Percentiles rank a stretch among this genome's conserved stretches.
phyloP scores from a whole-genome alignment of 1,284 basidiomycete species.

The Ustilago sp. region DNA sequence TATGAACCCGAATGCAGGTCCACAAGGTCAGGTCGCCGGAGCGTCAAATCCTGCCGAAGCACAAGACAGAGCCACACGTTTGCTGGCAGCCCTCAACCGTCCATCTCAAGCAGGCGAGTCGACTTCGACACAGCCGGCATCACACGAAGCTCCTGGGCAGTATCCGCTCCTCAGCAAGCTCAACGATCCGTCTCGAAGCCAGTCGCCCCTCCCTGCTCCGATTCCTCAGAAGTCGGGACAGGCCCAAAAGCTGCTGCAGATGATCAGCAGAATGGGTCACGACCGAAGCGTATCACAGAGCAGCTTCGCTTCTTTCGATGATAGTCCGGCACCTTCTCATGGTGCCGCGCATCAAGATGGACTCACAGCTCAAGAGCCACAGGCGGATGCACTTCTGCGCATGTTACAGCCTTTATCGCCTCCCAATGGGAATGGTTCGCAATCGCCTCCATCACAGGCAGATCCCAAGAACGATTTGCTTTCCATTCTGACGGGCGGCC shows the following conservation, averaged over 20 bases:
- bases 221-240: constrained; percentile 54
- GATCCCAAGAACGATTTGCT: constrained; percentile 44
- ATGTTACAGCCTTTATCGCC: constrained; percentile 40
- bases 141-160: background rate
- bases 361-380: constrained; percentile 13
- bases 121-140: constrained; percentile 2
- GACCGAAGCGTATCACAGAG: constrained; percentile 39
- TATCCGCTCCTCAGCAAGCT: constrained; percentile 45
- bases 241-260: constrained; percentile 55
- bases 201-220: constrained; percentile 60
- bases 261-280: constrained; percentile 51
- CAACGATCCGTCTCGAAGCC: constrained; percentile 45
- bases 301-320: constrained; percentile 37
- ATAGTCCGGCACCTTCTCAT: constrained; percentile 11
- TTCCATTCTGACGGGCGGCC: constrained; percentile 44
- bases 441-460: constrained; percentile 25
- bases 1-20: constrained; percentile 27
- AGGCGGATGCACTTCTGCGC: constrained; percentile 36
- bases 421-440: constrained; percentile 5
- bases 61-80: constrained; percentile 31
- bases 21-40: constrained; percentile 14
- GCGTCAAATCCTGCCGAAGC: constrained; percentile 12
- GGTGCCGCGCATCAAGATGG: constrained; percentile 22
- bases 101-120: constrained; percentile 1
- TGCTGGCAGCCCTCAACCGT: constrained; percentile 44